Base-by-base conservation (phyloP, 2,329 filamentous ascomycete genomes). In the Didymella segeticola region DNA sequence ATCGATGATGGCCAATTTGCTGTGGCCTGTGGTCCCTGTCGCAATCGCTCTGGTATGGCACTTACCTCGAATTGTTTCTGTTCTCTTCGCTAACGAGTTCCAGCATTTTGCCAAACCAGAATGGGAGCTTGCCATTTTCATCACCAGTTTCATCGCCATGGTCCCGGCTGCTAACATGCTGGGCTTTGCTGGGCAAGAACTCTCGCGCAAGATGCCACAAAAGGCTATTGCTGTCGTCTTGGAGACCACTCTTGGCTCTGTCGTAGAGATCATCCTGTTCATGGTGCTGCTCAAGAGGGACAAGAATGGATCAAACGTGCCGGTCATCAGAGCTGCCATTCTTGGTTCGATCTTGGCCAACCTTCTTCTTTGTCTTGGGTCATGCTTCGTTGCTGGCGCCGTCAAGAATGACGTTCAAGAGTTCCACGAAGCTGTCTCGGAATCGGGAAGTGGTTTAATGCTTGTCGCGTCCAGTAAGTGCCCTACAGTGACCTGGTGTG, bases 191-290 rank as follows among this genome's bases (percentile, higher is more conserved):
- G 88, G 88, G 12, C 85, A 88, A 60, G 87, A 90, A 69, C 75
- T 91, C 55, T 85, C 88, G 1, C 83, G 87, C 56, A 93, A 93
- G 75, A 75, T 93, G 51, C 89, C 89, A 26, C 64, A 68, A 31
- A 90, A 90, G 66, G 89, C 91, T 8, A 74, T 87, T 42, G 87
- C 86, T 22, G 81, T 89, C 10, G 71, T 90, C 36, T 57, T 83
- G 9, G 83, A 85, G 63, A 83, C 80, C 1, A 80, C 80, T 0
- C 73, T 92, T 45, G 89, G 89, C 2, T 90, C 89, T 0, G 76
- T 92, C 9, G 90, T 95, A 46, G 91, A 96, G 70, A 88, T 96
- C 51, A 84, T 96, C 39, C 78, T 96, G 25, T 95, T 96, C 75
- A 88, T 93, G 79, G 83, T 93, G 2, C 77, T 96, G 37, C 80